phyloP scores from a whole-genome alignment of 2,329 filamentous ascomycete species.

The Pseudopyricularia cyperi region DNA sequence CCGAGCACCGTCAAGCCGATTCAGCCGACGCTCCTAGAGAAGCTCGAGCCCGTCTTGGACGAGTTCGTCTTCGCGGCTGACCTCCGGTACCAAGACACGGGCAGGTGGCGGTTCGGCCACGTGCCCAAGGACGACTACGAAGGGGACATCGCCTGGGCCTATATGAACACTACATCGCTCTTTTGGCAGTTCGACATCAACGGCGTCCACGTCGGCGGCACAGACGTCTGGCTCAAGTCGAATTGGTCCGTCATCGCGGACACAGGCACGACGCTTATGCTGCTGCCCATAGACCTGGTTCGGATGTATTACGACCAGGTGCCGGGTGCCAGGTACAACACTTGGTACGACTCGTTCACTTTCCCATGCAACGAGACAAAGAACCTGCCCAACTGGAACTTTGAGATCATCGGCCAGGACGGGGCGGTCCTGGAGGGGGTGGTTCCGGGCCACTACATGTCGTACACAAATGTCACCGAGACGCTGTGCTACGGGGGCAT shows the following conservation, averaged over 20 bases:
- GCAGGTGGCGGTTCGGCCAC: conserved; percentile 37
- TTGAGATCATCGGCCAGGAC: conserved; percentile 26
- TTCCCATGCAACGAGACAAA: conserved; percentile 33
- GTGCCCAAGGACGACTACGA: conserved; percentile 25
- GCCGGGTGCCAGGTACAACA: conserved; percentile 33
- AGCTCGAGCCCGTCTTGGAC: conserved; percentile 25
- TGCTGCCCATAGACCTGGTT: conserved; percentile 43
- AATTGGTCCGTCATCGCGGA: conserved; percentile 45
- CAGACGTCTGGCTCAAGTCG: conserved; percentile 21
- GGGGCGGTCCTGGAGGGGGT: conserved; percentile 22
- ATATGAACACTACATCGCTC: conserved; percentile 36
- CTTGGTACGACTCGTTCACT: conserved; percentile 31
- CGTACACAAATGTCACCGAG: conserved; percentile 32
- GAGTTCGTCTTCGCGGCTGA: conserved; percentile 35
- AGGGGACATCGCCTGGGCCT: conserved; percentile 27
- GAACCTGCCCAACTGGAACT: conserved; percentile 35
- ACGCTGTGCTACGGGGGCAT: conserved; percentile 64
- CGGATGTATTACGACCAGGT: conserved; percentile 46
- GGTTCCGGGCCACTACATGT: conserved; percentile 35
- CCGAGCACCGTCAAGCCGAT: conserved; percentile 28
- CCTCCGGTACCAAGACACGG: conserved; percentile 30
- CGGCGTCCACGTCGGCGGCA: conserved; percentile 19
- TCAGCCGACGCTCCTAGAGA: conserved; percentile 30
- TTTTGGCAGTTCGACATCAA: conserved; percentile 26
- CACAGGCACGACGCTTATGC: conserved; percentile 55